These are phyloP conservation scores for Coniophora puteana DNA, from an alignment of 1,284 basidiomycete species.

Conservation along the genomic window DNA sequence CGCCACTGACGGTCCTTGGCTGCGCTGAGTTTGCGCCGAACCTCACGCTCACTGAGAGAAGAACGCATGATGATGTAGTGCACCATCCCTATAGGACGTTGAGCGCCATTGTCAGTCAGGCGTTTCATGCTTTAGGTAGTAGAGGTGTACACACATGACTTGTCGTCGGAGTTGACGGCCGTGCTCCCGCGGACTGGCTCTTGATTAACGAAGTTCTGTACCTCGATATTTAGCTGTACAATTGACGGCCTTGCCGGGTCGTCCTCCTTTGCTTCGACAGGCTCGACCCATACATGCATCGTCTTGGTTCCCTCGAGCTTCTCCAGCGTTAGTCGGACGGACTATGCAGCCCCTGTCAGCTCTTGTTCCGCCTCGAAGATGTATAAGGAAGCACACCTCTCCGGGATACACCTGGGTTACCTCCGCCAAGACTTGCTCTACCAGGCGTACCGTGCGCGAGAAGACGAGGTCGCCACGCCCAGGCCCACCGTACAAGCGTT, in stretches of 20 bases:
- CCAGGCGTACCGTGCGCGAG: constrained; percentile 66
- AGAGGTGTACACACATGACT: constrained; percentile 30
- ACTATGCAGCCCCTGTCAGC: constrained; percentile 28
- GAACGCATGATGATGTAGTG: constrained; percentile 46
- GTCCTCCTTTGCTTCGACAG: constrained; percentile 33
- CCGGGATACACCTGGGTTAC: constrained; percentile 63
- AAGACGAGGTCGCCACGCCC: constrained; percentile 75
- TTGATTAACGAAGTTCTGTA: constrained; percentile 30
- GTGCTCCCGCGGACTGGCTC: constrained; percentile 26
- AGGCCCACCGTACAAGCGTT: constrained; percentile 65
- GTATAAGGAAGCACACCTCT: constrained; percentile 40
- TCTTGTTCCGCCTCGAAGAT: too few species aligned
- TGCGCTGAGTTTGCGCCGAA: constrained; percentile 29
- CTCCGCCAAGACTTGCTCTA: constrained; percentile 70
- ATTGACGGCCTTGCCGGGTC: constrained; percentile 36
- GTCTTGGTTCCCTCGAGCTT: constrained; percentile 37
- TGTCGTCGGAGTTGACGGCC: constrained; percentile 29
- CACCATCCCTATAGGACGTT: constrained; percentile 44
- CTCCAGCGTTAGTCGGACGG: constrained; percentile 59
- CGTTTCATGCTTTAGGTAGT: background rate
- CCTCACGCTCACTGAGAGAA: constrained; percentile 24
- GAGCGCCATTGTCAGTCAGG: background rate
- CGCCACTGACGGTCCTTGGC: constrained; percentile 39
- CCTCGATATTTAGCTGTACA: constrained; percentile 38
- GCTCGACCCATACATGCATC: constrained; percentile 68